These are phyloP conservation scores for Candida tetrigidarum DNA, from an alignment of 1,139 yeast species.

Conservation along the genomic window DNA sequence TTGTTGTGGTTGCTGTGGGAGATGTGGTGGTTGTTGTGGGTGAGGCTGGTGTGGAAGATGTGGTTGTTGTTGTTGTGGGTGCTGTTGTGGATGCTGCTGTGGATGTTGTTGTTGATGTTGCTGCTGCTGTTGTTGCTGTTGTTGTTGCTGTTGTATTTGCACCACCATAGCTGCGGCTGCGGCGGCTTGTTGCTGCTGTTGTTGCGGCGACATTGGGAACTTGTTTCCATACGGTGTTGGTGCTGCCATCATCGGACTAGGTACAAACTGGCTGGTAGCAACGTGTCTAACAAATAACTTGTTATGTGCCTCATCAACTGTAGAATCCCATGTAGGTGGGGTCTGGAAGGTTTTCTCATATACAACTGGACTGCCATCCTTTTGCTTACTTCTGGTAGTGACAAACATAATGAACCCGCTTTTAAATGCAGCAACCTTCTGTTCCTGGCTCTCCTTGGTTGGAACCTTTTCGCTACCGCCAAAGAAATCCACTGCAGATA, in stretches of 20 bases:
- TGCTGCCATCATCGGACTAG: slow-evolving; percentile 36
- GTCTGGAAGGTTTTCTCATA: slow-evolving; percentile 70
- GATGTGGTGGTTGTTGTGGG: slow-evolving; percentile 20
- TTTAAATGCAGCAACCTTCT: slow-evolving; percentile 41
- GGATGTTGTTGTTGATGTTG: slow-evolving; percentile 36
- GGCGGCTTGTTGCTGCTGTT: slow-evolving; percentile 24
- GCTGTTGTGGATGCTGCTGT: slow-evolving; percentile 27
- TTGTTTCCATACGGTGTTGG: slow-evolving; percentile 21
- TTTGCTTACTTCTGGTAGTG: slow-evolving; percentile 40
- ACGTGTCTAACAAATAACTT: slow-evolving; percentile 43
- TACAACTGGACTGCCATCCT: slow-evolving; percentile 25
- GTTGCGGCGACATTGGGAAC: slow-evolving; percentile 31
- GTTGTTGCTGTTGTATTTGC: slow-evolving; percentile 43
- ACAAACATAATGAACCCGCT: slow-evolving; percentile 62
- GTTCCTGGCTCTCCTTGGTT: slow-evolving; percentile 41
- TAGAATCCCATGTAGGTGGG: slow-evolving; percentile 80
- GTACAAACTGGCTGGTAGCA: slow-evolving; percentile 33
- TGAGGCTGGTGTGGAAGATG: slow-evolving; percentile 47
- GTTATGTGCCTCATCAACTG: slow-evolving; percentile 57
- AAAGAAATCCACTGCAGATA: slow-evolving; percentile 50
- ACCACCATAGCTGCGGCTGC: slow-evolving; percentile 38
- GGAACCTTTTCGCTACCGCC: slow-evolving; percentile 55
- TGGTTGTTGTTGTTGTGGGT: slow-evolving; percentile 37
- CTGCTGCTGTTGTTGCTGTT: slow-evolving; percentile 40
- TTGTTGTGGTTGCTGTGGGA: slow-evolving; percentile 1